Percentiles rank a stretch among this genome's conserved stretches.
Conservation (phyloP, 164 flowering plant species). For the Protea cynaroides region DNA sequence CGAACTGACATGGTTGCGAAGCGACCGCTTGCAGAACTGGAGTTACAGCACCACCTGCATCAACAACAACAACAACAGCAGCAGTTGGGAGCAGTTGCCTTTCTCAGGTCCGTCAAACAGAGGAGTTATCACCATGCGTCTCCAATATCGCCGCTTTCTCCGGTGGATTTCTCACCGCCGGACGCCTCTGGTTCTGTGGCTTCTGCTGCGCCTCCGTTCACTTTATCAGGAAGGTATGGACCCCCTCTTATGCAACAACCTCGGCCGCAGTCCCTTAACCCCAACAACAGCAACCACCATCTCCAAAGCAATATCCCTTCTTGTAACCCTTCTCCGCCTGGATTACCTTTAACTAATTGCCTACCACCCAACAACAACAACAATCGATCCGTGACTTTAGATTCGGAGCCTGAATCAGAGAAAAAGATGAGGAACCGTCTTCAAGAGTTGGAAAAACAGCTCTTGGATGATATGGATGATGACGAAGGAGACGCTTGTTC, state of each 20-base stretch:
- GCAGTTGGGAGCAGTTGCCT: slow-evolving; percentile 15
- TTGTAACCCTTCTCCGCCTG: slow-evolving; percentile 3
- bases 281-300: not conserved
- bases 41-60: slow-evolving; percentile 17
- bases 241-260: slow-evolving; percentile 29
- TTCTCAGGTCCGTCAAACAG: slow-evolving; percentile 62
- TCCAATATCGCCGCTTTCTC: slow-evolving; percentile 51
- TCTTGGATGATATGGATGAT: slow-evolving; percentile 55
- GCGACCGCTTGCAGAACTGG: slow-evolving; percentile 48
- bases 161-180: slow-evolving; percentile 35
- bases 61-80: not conserved
- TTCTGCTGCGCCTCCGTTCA: slow-evolving; percentile 7
- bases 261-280: slow-evolving; percentile 12
- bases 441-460: slow-evolving; percentile 67
- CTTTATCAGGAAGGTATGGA: slow-evolving; percentile 14
- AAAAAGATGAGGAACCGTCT: slow-evolving; percentile 53
- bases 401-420: slow-evolving; percentile 32
- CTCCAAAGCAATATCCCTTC: slow-evolving; percentile 1
- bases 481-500: slow-evolving; percentile 39
- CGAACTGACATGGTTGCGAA: slow-evolving; percentile 34
- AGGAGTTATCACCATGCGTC: slow-evolving; percentile 35
- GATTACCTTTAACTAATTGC: slow-evolving; percentile 15
- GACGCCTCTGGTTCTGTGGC: slow-evolving; percentile 17
- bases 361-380: slow-evolving; percentile 1
- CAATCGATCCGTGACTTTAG: not conserved